These are phyloP conservation scores for Brassica carinata DNA, from an alignment of 345 rosid species.

Conservation along the genomic window DNA sequence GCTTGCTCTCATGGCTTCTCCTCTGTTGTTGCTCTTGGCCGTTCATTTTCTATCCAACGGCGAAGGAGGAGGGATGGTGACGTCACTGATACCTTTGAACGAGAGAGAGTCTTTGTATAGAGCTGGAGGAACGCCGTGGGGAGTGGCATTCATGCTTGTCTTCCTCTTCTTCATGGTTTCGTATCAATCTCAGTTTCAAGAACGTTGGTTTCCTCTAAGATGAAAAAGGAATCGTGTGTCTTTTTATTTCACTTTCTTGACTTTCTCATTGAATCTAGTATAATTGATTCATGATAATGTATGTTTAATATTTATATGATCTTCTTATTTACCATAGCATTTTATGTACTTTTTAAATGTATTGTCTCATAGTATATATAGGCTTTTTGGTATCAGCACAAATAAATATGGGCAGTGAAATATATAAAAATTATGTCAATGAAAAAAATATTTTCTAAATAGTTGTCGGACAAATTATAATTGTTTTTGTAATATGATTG, in stretches of 20 bases:
- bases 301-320: not conserved
- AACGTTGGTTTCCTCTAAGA: slow-evolving; percentile 59
- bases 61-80: slow-evolving; percentile 34
- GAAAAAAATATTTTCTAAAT: not conserved
- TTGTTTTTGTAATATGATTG: not conserved
- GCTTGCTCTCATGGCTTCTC: slow-evolving; percentile 48
- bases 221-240: slow-evolving; percentile 10
- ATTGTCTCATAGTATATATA: not conserved
- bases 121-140: slow-evolving; percentile 66
- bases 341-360: not conserved
- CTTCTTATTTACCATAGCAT: not conserved
- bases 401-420: not conserved
- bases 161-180: slow-evolving; percentile 58
- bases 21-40: slow-evolving; percentile 48
- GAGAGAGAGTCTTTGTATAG: slow-evolving; percentile 51
- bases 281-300: not conserved
- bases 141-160: slow-evolving; percentile 53
- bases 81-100: slow-evolving; percentile 38
- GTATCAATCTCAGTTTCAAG: slow-evolving; percentile 58
- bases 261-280: slow-evolving; percentile 4
- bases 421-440: not conserved
- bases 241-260: slow-evolving; percentile 5
- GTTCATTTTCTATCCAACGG: slow-evolving; percentile 53
- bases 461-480: not conserved
- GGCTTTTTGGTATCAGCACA: not conserved